Conservation (phyloP, 805 yeast genomes). For the Candida lessepsii region DNA sequence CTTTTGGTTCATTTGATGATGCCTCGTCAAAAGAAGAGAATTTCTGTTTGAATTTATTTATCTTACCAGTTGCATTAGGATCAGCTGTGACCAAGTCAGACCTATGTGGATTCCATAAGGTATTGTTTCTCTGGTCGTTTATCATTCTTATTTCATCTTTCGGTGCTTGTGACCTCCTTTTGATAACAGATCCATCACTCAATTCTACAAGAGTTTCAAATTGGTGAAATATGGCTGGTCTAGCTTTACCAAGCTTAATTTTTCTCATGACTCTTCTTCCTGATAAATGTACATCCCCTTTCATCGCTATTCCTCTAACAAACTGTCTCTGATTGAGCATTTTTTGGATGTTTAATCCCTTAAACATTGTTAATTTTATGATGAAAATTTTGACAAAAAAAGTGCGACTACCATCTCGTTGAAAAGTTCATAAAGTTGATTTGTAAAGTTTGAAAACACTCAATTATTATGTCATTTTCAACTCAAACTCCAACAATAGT, state of each 20-base stretch:
- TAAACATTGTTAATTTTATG: conserved; percentile 8
- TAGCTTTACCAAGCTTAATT: conserved; percentile 76
- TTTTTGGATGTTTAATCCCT: neutral
- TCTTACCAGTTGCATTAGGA: conserved; percentile 80
- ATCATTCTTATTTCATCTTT: conserved; percentile 82
- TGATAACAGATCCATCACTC: conserved; percentile 89
- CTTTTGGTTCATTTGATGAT: conserved; percentile 16
- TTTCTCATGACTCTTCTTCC: conserved; percentile 63
- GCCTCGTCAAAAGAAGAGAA: conserved; percentile 42
- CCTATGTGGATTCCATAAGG: conserved; percentile 86
- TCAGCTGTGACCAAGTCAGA: conserved; percentile 72
- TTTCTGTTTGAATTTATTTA: conserved; percentile 70
- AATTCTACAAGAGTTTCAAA: conserved; percentile 87
- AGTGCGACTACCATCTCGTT: conserved; percentile 13
- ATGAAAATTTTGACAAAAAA: conserved; percentile 10
- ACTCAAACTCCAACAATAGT: conserved; percentile 98
- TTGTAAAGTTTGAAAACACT: conserved; percentile 5
- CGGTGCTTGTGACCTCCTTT: conserved; percentile 83
- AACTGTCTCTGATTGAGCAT: conserved; percentile 6
- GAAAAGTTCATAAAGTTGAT: conserved; percentile 7
- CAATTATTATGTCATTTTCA: conserved; percentile 68
- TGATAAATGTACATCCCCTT: conserved; percentile 43
- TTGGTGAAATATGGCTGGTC: conserved; percentile 91
- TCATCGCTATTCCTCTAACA: conserved; percentile 20
- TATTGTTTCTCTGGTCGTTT: conserved; percentile 82